phyloP scores from a whole-genome alignment of 2,329 filamentous ascomycete species.

The Talaromyces rugulosus region DNA sequence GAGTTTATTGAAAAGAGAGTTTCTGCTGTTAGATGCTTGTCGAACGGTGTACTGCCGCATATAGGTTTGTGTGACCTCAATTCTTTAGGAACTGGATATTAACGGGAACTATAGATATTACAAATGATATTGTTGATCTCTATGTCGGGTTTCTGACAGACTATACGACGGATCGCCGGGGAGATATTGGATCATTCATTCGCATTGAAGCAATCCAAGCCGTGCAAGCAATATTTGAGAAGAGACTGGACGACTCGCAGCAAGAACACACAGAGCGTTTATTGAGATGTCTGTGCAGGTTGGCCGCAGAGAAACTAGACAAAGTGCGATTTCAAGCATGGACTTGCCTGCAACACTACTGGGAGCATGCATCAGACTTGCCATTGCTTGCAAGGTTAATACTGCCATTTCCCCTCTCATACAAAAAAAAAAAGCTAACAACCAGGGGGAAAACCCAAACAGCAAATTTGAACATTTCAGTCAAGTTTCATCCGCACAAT shows the following conservation, averaged over 20 bases:
- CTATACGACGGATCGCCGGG: conserved; percentile 83
- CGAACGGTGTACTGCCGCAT: conserved; percentile 32
- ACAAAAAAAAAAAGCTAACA: neutral
- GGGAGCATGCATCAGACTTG: conserved; percentile 31
- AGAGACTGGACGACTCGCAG: conserved; percentile 11
- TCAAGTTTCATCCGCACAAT: conserved; percentile 40
- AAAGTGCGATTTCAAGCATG: conserved; percentile 63
- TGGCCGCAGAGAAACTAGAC: conserved; percentile 86
- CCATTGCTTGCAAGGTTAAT: conserved; percentile 42
- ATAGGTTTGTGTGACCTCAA: conserved; percentile 24
- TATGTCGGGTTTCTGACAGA: conserved; percentile 61
- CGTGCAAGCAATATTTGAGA: conserved; percentile 42
- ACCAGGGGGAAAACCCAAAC: conserved; percentile 13
- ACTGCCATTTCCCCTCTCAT: too few relatives aligned
- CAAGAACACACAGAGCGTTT: conserved; percentile 22
- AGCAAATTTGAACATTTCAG: conserved; percentile 42
- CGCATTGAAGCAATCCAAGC: conserved; percentile 72
- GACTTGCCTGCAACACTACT: conserved; percentile 39
- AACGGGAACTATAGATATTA: conserved; percentile 24
- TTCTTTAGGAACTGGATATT: conserved; percentile 8
- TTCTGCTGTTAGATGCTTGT: conserved; percentile 36
- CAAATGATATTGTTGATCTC: conserved; percentile 23
- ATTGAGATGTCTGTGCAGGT: conserved; percentile 52
- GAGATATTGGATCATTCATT: conserved; percentile 85
- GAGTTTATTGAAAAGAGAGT: conserved; percentile 40